Evolutionary conservation across 148 eudicot species (phyloP).

Genomic region (Vaccinium corymbosum): DNA sequence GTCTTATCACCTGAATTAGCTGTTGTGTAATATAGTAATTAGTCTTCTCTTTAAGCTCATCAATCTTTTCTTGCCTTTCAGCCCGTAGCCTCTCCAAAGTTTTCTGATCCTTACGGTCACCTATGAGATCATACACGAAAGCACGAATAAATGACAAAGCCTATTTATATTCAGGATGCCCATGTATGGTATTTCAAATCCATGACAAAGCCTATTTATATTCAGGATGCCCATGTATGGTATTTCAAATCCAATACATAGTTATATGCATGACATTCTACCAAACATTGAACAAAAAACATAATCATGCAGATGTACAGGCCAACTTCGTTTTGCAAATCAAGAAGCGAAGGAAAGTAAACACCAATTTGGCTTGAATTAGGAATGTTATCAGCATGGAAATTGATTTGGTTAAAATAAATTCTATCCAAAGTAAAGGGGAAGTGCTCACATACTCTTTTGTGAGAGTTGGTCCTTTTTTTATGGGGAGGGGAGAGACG

Average conservation of each 20-base stretch:
- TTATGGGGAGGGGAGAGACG: too few species aligned
- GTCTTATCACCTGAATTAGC: slow-evolving; percentile 76
- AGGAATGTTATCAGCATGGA: neutral
- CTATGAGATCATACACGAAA: slow-evolving; percentile 34
- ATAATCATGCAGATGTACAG: neutral
- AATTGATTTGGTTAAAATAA: neutral
- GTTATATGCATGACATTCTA: neutral
- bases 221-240: too few species aligned
- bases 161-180: too few species aligned
- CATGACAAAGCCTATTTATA: neutral
- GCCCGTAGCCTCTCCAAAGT: slow-evolving; percentile 73
- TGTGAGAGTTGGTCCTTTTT: neutral
- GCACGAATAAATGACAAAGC: neutral
- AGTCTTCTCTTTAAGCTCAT: slow-evolving; percentile 91
- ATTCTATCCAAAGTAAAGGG: neutral
- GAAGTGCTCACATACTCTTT: neutral
- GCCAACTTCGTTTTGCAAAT: neutral
- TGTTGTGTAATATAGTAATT: slow-evolving; percentile 86
- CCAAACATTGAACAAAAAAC: neutral
- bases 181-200: neutral
- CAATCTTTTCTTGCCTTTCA: slow-evolving; percentile 85
- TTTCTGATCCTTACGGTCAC: slow-evolving; percentile 78
- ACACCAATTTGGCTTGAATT: neutral
- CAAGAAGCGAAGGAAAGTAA: neutral
- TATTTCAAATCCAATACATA: neutral